Evolutionary conservation across 441 rosid species (phyloP).

Genomic region (Euphorbia celastroides): DNA sequence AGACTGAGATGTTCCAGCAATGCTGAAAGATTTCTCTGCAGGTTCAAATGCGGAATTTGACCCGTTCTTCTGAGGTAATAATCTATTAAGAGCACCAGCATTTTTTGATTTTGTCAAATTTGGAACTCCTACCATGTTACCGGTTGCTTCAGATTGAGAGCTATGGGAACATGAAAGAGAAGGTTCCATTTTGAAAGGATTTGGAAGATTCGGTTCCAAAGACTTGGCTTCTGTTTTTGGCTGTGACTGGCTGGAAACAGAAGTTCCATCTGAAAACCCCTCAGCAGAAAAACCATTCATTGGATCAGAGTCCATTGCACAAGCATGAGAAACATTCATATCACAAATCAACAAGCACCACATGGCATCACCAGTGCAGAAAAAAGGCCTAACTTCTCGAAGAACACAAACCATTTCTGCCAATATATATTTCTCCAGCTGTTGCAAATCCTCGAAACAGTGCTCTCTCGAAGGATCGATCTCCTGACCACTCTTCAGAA

Average conservation of each 20-base stretch:
- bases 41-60: constrained; percentile 33
- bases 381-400: constrained; percentile 74
- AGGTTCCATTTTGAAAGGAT: constrained; percentile 36
- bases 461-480: constrained; percentile 48
- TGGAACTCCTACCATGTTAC: constrained; percentile 28
- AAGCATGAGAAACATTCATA: constrained; percentile 92
- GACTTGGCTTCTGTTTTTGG: constrained; percentile 30
- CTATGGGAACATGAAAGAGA: constrained; percentile 36
- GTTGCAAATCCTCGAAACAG: constrained; percentile 74
- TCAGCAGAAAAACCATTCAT: constrained; percentile 39
- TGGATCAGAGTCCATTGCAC: constrained; percentile 75
- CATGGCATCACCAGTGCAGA: constrained; percentile 94
- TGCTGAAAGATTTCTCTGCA: constrained; percentile 39
- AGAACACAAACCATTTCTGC: constrained; percentile 83
- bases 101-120: constrained; percentile 41
- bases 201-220: constrained; percentile 41
- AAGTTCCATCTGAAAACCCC: constrained; percentile 29
- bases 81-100: constrained; percentile 32
- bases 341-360: constrained; percentile 93
- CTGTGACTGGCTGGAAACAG: constrained; percentile 27
- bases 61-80: constrained; percentile 45
- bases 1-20: constrained; percentile 43
- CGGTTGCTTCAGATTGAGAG: constrained; percentile 38
- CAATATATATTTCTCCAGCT: constrained; percentile 78
- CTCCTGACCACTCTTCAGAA: constrained; percentile 59